Conservation (phyloP, 2,329 filamentous ascomycete species). For the Penicillium sp. region DNA sequence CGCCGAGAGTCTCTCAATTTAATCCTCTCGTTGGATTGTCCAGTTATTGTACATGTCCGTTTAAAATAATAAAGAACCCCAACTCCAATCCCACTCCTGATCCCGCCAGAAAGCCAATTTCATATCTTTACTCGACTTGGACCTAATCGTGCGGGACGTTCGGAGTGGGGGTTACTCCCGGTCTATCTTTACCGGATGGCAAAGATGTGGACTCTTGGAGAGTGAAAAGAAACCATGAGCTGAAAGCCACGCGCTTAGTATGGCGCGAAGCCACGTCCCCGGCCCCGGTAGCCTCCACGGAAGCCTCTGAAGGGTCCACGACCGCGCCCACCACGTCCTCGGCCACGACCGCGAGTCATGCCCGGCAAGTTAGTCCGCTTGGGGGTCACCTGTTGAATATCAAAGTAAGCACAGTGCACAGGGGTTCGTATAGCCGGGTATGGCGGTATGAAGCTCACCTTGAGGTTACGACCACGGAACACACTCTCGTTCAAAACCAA, state of each 20-base stretch:
- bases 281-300: conserved; percentile 40
- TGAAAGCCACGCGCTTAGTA: conserved; percentile 35
- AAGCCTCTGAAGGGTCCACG: conserved; percentile 59
- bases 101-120: not conserved
- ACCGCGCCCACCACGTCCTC: conserved; percentile 53
- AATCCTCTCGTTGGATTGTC: not conserved
- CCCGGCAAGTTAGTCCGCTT: conserved; percentile 97
- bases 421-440: not conserved
- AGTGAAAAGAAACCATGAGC: not conserved
- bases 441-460: conserved; percentile 58
- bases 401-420: not conserved
- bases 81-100: not conserved
- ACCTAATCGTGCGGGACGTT: conserved; percentile 3
- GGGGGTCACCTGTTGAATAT: conserved; percentile 65
- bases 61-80: not conserved
- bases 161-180: not conserved
- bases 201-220: not conserved
- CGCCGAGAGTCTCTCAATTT: not conserved
- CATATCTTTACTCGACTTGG: not conserved
- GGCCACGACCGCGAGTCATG: conserved; percentile 80
- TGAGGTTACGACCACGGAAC: conserved; percentile 91
- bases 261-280: conserved; percentile 47
- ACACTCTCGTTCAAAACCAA: conserved; percentile 94
- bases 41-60: conserved; percentile 1
- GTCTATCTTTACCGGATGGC: not conserved